Conservation (phyloP, 106 monocot species). For the Hemerocallis citrina region DNA sequence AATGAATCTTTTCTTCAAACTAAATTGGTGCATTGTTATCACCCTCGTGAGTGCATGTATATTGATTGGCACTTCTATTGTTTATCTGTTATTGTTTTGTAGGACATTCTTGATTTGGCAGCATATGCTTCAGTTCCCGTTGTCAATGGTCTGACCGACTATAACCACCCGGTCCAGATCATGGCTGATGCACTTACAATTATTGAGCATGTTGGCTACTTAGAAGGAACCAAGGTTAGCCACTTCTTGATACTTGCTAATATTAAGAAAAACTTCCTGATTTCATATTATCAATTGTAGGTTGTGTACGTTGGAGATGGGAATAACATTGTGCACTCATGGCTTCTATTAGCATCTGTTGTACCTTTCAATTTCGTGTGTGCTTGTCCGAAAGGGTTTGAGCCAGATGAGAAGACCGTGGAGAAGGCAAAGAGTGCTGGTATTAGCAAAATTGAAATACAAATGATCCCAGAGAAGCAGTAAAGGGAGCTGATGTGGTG, state of each 20-base stretch:
- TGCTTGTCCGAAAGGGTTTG: conserved; percentile 93
- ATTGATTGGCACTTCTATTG: not conserved
- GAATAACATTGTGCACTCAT: conserved; percentile 98
- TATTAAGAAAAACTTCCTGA: not conserved
- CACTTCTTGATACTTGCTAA: conserved; percentile 3
- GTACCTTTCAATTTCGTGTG: conserved; percentile 94
- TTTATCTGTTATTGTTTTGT: conserved; percentile 7
- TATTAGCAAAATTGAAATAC: conserved; percentile 88
- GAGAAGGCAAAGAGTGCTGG: conserved; percentile 83
- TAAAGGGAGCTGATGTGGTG: conserved; percentile 81
- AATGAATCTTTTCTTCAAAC: too few species aligned
- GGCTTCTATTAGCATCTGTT: conserved; percentile 79
- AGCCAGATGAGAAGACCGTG: conserved; percentile 73
- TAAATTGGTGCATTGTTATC: too few species aligned
- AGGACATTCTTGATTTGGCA: conserved; percentile 90
- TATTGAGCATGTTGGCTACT: conserved; percentile 73
- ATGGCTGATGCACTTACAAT: conserved; percentile 99
- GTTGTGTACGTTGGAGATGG: conserved; percentile 98
- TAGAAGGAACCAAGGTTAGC: conserved; percentile 87
- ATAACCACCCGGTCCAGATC: conserved; percentile 96
- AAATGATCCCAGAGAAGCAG: conserved; percentile 72
- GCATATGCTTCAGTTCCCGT: conserved; percentile 81
- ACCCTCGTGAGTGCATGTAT: not conserved
- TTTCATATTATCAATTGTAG: conserved; percentile 22
- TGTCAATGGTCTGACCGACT: conserved; percentile 91